Conservation (phyloP, 2,329 filamentous ascomycete genomes). For the Fusarium protoensiforme region DNA sequence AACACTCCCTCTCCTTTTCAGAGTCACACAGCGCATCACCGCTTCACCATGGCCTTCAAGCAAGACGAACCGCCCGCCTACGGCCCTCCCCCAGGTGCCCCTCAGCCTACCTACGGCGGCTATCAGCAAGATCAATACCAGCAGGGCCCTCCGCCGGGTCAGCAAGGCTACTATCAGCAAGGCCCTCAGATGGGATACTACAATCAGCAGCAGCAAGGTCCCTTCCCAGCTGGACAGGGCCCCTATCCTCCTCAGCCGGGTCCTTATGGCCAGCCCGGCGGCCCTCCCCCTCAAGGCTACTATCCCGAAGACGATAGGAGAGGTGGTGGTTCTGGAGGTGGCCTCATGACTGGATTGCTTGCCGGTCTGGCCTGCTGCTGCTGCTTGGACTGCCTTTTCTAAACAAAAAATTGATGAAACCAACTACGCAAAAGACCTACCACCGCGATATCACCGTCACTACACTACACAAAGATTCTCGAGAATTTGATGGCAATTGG, state of each 20-base stretch:
- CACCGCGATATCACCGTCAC: constrained; percentile 8
- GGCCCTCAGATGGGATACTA: constrained; percentile 46
- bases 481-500: not conserved
- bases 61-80: constrained; percentile 63
- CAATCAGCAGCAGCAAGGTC: constrained; percentile 47
- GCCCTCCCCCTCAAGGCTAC: constrained; percentile 51
- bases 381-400: constrained; percentile 68
- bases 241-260: constrained; percentile 50
- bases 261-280: constrained; percentile 49
- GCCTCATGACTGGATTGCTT: constrained; percentile 58
- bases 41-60: constrained; percentile 49
- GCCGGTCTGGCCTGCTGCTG: constrained; percentile 68
- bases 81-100: constrained; percentile 49
- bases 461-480: not conserved
- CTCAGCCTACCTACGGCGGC: constrained; percentile 58
- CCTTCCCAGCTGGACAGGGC: constrained; percentile 48
- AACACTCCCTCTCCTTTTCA: constrained; percentile 4
- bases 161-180: constrained; percentile 44
- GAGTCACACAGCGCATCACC: constrained; percentile 3
- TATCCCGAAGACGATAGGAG: constrained; percentile 45
- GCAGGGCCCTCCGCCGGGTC: constrained; percentile 35
- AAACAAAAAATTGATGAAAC: constrained; percentile 33
- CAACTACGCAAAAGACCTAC: not conserved
- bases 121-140: constrained; percentile 50
- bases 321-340: constrained; percentile 45